These are phyloP conservation scores for Haplosporangium gracile DNA, from an alignment of 192 early-diverging fungal genomes.

Conservation along the genomic window DNA sequence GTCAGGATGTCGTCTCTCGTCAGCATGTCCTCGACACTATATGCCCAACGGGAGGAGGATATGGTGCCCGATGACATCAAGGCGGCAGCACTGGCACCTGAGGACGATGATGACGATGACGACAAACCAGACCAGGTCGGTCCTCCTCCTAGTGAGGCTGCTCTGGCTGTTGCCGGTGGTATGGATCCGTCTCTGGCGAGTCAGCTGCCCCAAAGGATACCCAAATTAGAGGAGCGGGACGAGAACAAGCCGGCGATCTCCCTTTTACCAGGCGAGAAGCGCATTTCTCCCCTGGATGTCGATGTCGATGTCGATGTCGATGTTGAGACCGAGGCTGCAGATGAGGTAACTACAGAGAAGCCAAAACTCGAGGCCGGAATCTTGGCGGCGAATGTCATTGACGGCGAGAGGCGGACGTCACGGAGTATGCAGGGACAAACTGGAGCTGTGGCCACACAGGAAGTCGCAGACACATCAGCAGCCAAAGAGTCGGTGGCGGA, in stretches of 20 bases:
- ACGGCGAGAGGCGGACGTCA: slow-evolving; percentile 26
- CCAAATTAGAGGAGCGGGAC: slow-evolving; percentile 12
- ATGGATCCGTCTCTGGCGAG: slow-evolving; percentile 48
- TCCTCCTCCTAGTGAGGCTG: slow-evolving; percentile 48
- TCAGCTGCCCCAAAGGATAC: slow-evolving; percentile 22
- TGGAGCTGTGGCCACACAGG: neutral
- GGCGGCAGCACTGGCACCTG: slow-evolving; percentile 13
- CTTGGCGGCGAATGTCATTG: slow-evolving; percentile 22
- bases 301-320: neutral
- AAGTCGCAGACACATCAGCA: too few relatives aligned
- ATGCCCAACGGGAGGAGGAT: slow-evolving; percentile 51
- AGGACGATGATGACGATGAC: slow-evolving; percentile 53
- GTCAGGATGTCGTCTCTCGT: slow-evolving; percentile 53
- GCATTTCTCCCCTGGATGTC: neutral
- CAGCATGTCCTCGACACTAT: slow-evolving; percentile 53
- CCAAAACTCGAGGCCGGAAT: neutral
- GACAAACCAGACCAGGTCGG: slow-evolving; percentile 36
- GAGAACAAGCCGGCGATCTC: neutral
- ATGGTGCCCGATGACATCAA: slow-evolving; percentile 28
- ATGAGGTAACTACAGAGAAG: neutral
- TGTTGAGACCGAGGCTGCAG: neutral
- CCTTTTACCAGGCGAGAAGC: slow-evolving; percentile 2
- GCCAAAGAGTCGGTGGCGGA: neutral
- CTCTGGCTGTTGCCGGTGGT: slow-evolving; percentile 48
- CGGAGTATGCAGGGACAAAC: slow-evolving; percentile 39